Percentiles rank a stretch among this genome's conserved stretches.
Conservation (phyloP, 768 basidiomycete species). For the Cubamyces lactineus region DNA sequence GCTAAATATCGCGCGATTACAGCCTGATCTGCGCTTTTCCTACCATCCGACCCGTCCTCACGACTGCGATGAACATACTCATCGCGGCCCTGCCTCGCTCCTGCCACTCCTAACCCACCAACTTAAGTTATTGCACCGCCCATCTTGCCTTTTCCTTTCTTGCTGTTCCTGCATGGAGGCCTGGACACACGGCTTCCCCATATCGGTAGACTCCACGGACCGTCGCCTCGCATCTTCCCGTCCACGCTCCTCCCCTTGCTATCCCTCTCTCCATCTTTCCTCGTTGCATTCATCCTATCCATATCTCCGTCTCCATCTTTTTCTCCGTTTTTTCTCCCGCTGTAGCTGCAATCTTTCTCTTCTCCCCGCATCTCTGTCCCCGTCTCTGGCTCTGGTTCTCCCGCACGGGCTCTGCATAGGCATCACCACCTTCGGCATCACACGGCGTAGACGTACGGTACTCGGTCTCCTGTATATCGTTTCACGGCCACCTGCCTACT, state of each 20-base stretch:
- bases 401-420: background rate
- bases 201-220: constrained; percentile 7
- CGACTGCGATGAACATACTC: background rate
- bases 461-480: background rate
- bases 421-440: background rate
- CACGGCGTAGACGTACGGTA: background rate
- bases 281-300: background rate
- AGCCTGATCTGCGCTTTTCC: too few relatives aligned
- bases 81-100: too few relatives aligned
- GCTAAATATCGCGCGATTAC: too few relatives aligned
- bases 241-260: background rate
- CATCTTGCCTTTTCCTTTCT: too few relatives aligned
- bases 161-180: background rate
- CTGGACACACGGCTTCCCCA: background rate
- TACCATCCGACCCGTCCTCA: background rate
- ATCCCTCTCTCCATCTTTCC: background rate
- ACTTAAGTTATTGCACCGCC: background rate
- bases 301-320: background rate
- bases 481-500: background rate
- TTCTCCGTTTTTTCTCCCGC: background rate
- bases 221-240: background rate
- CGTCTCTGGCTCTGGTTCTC: too few relatives aligned
- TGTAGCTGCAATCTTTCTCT: too few relatives aligned
- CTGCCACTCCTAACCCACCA: background rate
- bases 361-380: too few relatives aligned